These are phyloP conservation scores for Silene conica DNA, from an alignment of 148 eudicot genomes.

Conservation along the genomic window DNA sequence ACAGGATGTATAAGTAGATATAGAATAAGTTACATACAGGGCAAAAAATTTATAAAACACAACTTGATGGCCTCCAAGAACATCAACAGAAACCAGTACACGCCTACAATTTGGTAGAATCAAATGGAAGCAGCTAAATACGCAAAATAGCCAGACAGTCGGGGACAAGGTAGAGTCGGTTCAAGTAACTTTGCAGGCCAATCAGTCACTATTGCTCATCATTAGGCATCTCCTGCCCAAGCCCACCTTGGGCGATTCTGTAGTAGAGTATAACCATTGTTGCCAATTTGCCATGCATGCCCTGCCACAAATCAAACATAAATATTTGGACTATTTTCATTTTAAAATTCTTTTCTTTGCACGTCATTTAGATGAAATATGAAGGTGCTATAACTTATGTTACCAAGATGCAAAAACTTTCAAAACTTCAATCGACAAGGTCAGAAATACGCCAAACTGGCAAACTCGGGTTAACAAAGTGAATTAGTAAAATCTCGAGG, in stretches of 20 bases:
- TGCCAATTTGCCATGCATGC: conserved; percentile 99
- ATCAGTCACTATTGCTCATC: conserved; percentile 49
- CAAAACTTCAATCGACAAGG: too few species aligned
- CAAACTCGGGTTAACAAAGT: too few species aligned
- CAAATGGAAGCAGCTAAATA: conserved; percentile 13
- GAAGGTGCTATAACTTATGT: too few species aligned
- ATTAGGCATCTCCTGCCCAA: conserved; percentile 53
- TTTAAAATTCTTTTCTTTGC: too few species aligned
- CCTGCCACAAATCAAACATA: conserved; percentile 43
- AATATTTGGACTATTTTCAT: too few species aligned
- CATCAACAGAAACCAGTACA: conserved; percentile 5
- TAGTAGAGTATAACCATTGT: conserved; percentile 96
- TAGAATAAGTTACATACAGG: conserved; percentile 9
- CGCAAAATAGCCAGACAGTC: neutral
- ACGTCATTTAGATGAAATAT: too few species aligned
- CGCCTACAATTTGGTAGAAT: conserved; percentile 19
- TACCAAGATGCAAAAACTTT: too few species aligned
- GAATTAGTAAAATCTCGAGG: too few species aligned
- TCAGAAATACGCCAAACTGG: too few species aligned
- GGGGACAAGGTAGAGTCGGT: neutral
- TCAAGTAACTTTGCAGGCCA: conserved; percentile 7
- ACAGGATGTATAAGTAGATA: conserved; percentile 3
- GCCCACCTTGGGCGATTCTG: conserved; percentile 84
- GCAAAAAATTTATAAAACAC: neutral
- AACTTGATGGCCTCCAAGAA: neutral